Conservation (phyloP, 2,329 filamentous ascomycete species). For the Calonectria leucothoes region DNA sequence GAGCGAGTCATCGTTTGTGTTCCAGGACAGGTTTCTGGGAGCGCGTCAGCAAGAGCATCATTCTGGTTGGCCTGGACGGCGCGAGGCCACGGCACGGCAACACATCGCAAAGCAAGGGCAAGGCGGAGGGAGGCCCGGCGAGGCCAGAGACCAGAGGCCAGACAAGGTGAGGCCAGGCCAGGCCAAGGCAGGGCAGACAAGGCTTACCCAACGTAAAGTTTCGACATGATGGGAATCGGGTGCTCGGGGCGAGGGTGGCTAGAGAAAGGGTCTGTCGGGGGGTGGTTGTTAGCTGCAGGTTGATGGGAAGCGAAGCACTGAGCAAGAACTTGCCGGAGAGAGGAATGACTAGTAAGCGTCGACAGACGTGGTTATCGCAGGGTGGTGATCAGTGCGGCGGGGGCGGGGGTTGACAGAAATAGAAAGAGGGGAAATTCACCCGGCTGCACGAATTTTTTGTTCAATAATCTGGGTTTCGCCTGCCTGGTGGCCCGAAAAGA, state of each 20-base stretch:
- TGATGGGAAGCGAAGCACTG: neutral
- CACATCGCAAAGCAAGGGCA: no score
- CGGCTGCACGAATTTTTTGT: neutral
- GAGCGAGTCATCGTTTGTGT: neutral
- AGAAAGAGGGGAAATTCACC: conserved; percentile 8
- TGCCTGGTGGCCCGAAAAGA: neutral
- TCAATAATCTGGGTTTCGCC: neutral
- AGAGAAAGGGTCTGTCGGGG: neutral
- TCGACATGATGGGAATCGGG: neutral
- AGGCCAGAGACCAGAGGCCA: neutral
- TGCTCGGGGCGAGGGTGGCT: neutral
- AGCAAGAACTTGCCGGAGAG: neutral
- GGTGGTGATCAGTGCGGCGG: conserved; percentile 5
- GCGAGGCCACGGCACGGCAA: no score
- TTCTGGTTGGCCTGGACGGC: neutral
- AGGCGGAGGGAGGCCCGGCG: no score
- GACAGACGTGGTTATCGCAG: neutral
- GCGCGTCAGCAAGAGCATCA: neutral
- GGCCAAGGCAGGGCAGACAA: neutral
- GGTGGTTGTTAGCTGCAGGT: neutral
- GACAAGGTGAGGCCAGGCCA: neutral
- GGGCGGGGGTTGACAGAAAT: conserved; percentile 8
- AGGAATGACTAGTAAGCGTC: neutral
- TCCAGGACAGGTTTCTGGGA: neutral
- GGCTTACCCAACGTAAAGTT: neutral